Conservation (phyloP, 345 rosid species). For the Kernera saxatilis region DNA sequence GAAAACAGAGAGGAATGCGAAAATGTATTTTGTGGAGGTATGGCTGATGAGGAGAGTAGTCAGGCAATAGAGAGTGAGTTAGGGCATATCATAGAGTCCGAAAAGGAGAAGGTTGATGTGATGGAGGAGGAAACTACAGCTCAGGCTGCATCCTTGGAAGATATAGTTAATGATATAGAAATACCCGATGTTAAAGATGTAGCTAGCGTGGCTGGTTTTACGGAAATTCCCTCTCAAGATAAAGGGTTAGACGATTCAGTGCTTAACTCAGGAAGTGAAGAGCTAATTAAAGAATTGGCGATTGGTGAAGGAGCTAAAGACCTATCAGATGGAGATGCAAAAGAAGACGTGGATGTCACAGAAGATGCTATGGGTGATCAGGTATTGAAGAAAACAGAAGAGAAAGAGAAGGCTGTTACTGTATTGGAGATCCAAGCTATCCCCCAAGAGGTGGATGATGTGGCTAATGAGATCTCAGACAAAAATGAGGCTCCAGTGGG, state of each 20-base stretch:
- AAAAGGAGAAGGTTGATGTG: not conserved
- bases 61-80: constrained; percentile 2
- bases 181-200: constrained; percentile 19
- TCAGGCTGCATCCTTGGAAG: constrained; percentile 19
- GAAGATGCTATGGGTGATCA: constrained; percentile 14
- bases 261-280: constrained; percentile 3
- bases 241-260: constrained; percentile 7
- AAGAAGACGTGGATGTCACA: constrained; percentile 3
- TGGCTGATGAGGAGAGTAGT: constrained; percentile 10
- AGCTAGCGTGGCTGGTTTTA: constrained; percentile 24
- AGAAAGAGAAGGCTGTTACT: constrained; percentile 12
- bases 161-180: constrained; percentile 23
- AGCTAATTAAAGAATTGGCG: constrained; percentile 3
- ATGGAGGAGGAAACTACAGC: constrained; percentile 20
- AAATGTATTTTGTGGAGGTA: not conserved
- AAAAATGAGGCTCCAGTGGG: constrained; percentile 7
- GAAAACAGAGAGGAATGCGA: constrained; percentile 14
- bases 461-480: constrained; percentile 1
- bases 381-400: constrained; percentile 5
- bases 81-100: constrained; percentile 4
- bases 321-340: constrained; percentile 5
- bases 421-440: constrained; percentile 3
- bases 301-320: constrained; percentile 15
- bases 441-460: constrained; percentile 20
- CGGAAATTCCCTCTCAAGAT: constrained; percentile 17